Evolutionary conservation across 768 basidiomycete species (phyloP), one percentile per base, ranked within the genome.

Genomic region (Ramaria sp.): DNA sequence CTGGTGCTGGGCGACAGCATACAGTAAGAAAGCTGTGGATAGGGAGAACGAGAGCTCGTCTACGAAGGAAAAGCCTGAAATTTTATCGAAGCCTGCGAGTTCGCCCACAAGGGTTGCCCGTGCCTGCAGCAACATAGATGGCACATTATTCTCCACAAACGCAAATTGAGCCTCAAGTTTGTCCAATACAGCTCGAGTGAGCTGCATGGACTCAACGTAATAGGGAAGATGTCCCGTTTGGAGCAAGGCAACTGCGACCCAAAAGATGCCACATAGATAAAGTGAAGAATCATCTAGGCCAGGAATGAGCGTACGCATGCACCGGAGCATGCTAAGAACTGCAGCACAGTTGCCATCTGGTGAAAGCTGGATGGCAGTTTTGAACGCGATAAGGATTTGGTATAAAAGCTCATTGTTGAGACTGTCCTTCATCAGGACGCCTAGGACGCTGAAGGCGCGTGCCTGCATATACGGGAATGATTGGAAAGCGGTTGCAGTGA

Each of bases 321-420:
- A 92, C 50, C 89, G 79, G 18, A 95, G 77, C 83, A 96, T 94
- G 68, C 83, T 81, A 24, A 92, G 78, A 0, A 88, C 76, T 42
- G 77, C 69, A 0, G 82, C 81, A 61, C 88, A 83, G 20, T 76
- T 73, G 61, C 85, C 83, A 30, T 77, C 79, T n/a, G 39, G 39
- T n/a, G 82, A 76, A 60, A 82, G 80, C 8, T 68, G 65, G n/a
- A 95, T 69, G 0, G 85, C 84, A 0, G 76, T 82, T 59, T 78
- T 79, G 66, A 94, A 82, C 0, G 92, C 89, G 7, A 93, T 86
- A 7, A 94, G 78, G 67, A 94, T 90, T 64, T 96, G 92, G 61
- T 94, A 94, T 50, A 95, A 72, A 58, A 93, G 80, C 63, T 95
- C 93, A 57, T 94, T 92, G 59, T 96, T 92, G 41, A 93, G 85